phyloP scores from a whole-genome alignment of 2,329 filamentous ascomycete genomes.

The Trichoderma koningiopsis region DNA sequence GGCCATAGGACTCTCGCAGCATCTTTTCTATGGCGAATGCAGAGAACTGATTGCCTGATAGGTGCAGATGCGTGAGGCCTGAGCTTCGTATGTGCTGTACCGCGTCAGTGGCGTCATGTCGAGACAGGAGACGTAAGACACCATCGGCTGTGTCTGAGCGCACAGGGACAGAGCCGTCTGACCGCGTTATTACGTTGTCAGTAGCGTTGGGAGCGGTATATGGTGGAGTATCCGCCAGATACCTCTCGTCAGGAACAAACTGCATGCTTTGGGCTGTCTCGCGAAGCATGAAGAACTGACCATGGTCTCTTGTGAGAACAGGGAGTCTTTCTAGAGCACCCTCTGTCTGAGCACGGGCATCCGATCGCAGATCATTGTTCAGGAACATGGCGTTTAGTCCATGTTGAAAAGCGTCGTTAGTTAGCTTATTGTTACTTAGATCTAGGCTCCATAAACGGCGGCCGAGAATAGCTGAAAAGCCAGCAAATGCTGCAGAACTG shows the following conservation, averaged over 20 bases:
- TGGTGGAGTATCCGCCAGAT: slow-evolving; percentile 51
- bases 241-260: slow-evolving; percentile 51
- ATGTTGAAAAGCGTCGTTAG: slow-evolving; percentile 46
- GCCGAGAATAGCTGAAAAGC: slow-evolving; percentile 39
- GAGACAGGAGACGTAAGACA: slow-evolving; percentile 30
- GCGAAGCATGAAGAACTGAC: slow-evolving; percentile 47
- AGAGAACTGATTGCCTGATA: slow-evolving; percentile 55
- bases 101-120: slow-evolving; percentile 29
- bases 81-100: slow-evolving; percentile 30
- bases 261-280: slow-evolving; percentile 51
- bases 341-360: slow-evolving; percentile 48
- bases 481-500: slow-evolving; percentile 39
- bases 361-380: slow-evolving; percentile 37
- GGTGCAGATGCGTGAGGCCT: slow-evolving; percentile 56
- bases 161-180: slow-evolving; percentile 33
- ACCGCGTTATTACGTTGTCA: slow-evolving; percentile 33
- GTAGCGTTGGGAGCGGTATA: slow-evolving; percentile 27
- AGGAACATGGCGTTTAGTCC: slow-evolving; percentile 38
- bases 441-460: slow-evolving; percentile 60
- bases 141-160: slow-evolving; percentile 37
- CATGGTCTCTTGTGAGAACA: slow-evolving; percentile 41
- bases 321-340: slow-evolving; percentile 43
- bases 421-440: slow-evolving; percentile 54
- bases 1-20: slow-evolving; percentile 47
- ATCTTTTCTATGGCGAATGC: slow-evolving; percentile 46